Percentiles rank a stretch among this genome's conserved stretches.
Evolutionary conservation across 352 stramenopile genomes (phyloP).

Genomic region (Globisporangium canariense): DNA sequence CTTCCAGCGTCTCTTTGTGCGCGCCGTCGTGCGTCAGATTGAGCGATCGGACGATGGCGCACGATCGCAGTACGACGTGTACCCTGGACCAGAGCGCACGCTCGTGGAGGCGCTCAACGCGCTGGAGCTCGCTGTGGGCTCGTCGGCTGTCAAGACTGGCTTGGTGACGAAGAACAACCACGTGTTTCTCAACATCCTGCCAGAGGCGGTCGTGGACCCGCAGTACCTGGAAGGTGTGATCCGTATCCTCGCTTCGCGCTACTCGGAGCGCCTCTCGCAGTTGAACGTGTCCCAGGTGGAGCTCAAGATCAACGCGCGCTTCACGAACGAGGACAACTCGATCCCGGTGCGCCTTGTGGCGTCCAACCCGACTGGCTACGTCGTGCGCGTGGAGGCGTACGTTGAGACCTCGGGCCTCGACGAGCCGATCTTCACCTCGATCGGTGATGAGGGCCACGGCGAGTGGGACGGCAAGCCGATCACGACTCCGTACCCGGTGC

Average conservation of each 20-base stretch:
- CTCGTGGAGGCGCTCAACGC: constrained; percentile 98
- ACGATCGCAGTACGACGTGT: constrained; percentile 87
- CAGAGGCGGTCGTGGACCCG: constrained; percentile 92
- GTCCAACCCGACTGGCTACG: constrained; percentile 98
- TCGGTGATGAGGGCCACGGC: constrained; percentile 82
- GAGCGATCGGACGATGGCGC: constrained; percentile 73
- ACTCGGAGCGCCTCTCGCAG: constrained; percentile 87
- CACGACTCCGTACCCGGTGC: constrained; percentile 96
- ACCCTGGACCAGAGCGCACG: constrained; percentile 94
- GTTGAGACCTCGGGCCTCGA: constrained; percentile 92
- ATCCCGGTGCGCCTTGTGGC: constrained; percentile 96
- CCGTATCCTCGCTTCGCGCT: constrained; percentile 81
- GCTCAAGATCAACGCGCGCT: constrained; percentile 94
- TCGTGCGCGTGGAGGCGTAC: constrained; percentile 99
- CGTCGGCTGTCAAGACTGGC: constrained; percentile 82
- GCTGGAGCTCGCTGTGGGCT: constrained; percentile 94
- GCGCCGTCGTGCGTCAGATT: constrained; percentile 91
- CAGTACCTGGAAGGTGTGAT: constrained; percentile 97
- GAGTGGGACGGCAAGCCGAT: constrained; percentile 95
- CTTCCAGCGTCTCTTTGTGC: constrained; percentile 95
- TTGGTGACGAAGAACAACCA: constrained; percentile 95
- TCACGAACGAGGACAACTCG: constrained; percentile 90
- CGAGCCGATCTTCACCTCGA: constrained; percentile 89
- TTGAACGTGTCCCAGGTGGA: constrained; percentile 96
- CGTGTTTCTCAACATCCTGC: constrained; percentile 98